Evolutionary conservation across 495 filamentous ascomycete genomes (phyloP).

Genomic region (Penicillium desertorum): DNA sequence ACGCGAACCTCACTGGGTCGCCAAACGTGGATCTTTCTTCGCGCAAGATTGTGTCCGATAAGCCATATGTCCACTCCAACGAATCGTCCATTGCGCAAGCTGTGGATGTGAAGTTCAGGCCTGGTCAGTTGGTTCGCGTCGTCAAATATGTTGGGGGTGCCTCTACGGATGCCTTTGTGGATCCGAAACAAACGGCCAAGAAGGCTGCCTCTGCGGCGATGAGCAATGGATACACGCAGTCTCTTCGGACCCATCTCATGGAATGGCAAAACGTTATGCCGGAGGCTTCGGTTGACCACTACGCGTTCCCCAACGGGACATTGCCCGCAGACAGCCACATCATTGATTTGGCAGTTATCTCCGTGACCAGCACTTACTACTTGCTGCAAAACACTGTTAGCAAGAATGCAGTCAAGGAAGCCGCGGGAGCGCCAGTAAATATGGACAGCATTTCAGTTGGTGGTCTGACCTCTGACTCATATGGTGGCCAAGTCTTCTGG

Average conservation of each 20-base stretch:
- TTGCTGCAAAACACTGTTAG: slow-evolving; percentile 67
- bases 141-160: slow-evolving; percentile 62
- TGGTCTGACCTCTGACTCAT: slow-evolving; percentile 61
- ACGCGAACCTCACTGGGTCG: slow-evolving; percentile 49
- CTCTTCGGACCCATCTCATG: slow-evolving; percentile 47
- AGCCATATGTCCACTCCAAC: slow-evolving; percentile 52
- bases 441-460: slow-evolving; percentile 60
- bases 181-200: slow-evolving; percentile 52
- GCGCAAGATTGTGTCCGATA: slow-evolving; percentile 40
- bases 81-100: slow-evolving; percentile 61
- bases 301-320: slow-evolving; percentile 56
- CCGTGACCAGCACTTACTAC: slow-evolving; percentile 67
- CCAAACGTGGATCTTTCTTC: slow-evolving; percentile 48
- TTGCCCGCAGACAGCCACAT: slow-evolving; percentile 60
- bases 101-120: slow-evolving; percentile 48
- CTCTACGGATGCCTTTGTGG: slow-evolving; percentile 58
- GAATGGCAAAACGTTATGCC: slow-evolving; percentile 59
- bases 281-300: slow-evolving; percentile 61
- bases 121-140: slow-evolving; percentile 49
- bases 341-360: slow-evolving; percentile 59
- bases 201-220: slow-evolving; percentile 45
- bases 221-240: slow-evolving; percentile 46
- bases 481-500: slow-evolving; percentile 64
- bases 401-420: slow-evolving; percentile 46
- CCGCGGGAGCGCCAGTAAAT: slow-evolving; percentile 45